Conservation (phyloP, 352 stramenopile genomes). For the Poterioochromonas sp. region DNA sequence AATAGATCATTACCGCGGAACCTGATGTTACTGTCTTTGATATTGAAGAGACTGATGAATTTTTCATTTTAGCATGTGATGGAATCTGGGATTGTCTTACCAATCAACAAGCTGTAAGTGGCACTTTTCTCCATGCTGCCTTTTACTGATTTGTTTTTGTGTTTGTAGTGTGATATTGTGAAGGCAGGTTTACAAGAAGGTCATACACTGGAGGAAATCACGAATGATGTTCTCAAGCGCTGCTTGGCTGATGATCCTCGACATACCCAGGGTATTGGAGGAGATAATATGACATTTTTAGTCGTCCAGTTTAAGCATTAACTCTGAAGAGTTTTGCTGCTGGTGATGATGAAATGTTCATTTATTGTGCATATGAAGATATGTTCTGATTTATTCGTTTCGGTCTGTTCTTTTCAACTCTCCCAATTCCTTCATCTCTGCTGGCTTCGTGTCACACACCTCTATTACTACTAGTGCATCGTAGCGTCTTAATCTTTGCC, state of each 20-base stretch:
- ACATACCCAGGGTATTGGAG: conserved; percentile 64
- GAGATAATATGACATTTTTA: conserved; percentile 76
- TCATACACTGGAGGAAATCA: conserved; percentile 50
- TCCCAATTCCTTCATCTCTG: too few relatives aligned
- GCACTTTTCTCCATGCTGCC: background rate
- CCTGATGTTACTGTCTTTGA: conserved; percentile 58
- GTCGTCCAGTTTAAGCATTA: conserved; percentile 60
- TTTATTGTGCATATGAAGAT: too few relatives aligned
- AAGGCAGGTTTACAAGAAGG: conserved; percentile 47
- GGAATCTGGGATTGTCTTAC: conserved; percentile 76
- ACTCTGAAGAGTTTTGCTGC: too few relatives aligned
- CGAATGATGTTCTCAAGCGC: conserved; percentile 61
- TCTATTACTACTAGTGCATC: too few relatives aligned
- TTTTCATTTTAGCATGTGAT: conserved; percentile 73
- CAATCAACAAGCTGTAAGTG: conserved; percentile 56
- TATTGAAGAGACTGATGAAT: conserved; percentile 56
- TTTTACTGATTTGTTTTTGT: conserved; percentile 13
- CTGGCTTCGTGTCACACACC: too few relatives aligned
- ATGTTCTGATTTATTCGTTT: too few relatives aligned
- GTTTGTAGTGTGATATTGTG: conserved; percentile 56
- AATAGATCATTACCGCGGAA: conserved; percentile 70
- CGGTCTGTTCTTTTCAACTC: too few relatives aligned
- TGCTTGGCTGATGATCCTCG: conserved; percentile 65
- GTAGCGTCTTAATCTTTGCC: too few relatives aligned
- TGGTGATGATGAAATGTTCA: too few relatives aligned